These are phyloP conservation scores for Hirsutella thompsonii DNA, from an alignment of 2,329 filamentous ascomycete species.

Conservation along the genomic window DNA sequence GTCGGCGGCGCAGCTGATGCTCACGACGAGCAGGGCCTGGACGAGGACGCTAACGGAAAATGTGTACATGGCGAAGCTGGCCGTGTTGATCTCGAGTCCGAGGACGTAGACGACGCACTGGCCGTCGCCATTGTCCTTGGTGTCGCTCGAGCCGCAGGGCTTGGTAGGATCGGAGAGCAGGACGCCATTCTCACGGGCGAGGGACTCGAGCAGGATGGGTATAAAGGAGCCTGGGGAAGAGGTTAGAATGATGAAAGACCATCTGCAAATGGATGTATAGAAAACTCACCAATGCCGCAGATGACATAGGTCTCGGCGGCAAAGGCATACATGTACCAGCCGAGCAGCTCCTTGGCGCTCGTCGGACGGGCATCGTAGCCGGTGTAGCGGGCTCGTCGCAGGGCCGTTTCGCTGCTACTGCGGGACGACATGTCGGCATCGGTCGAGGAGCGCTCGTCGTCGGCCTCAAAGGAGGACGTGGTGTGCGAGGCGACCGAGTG, in stretches of 20 bases:
- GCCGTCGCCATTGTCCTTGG: slow-evolving; percentile 36
- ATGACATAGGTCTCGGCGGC: slow-evolving; percentile 94
- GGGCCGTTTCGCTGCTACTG: background rate
- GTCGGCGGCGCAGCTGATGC: slow-evolving; percentile 91
- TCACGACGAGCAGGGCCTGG: slow-evolving; percentile 84
- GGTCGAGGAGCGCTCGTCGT: slow-evolving; percentile 50
- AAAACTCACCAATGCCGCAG: slow-evolving; percentile 54
- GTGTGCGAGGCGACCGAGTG: slow-evolving; percentile 41
- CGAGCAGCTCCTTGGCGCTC: slow-evolving; percentile 72
- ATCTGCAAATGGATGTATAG: background rate
- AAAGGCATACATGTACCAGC: slow-evolving; percentile 96
- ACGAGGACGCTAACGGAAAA: slow-evolving; percentile 86
- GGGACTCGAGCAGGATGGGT: slow-evolving; percentile 85
- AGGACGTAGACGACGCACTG: slow-evolving; percentile 78
- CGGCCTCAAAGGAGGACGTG: slow-evolving; percentile 53
- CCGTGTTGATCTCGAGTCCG: slow-evolving; percentile 82
- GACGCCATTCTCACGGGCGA: slow-evolving; percentile 85
- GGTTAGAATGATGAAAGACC: slow-evolving; percentile 5
- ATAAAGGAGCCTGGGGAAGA: slow-evolving; percentile 69
- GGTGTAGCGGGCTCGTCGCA: slow-evolving; percentile 43
- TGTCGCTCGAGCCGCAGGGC: slow-evolving; percentile 58
- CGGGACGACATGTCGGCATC: slow-evolving; percentile 7
- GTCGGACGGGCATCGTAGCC: slow-evolving; percentile 86
- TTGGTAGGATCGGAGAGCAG: slow-evolving; percentile 63
- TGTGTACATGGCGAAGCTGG: slow-evolving; percentile 96